A percentile compares a stretch with the other conserved stretches of the same genome.
phyloP scores from a whole-genome alignment of 192 early-diverging fungal genomes.

The Glomus cerebriforme region DNA sequence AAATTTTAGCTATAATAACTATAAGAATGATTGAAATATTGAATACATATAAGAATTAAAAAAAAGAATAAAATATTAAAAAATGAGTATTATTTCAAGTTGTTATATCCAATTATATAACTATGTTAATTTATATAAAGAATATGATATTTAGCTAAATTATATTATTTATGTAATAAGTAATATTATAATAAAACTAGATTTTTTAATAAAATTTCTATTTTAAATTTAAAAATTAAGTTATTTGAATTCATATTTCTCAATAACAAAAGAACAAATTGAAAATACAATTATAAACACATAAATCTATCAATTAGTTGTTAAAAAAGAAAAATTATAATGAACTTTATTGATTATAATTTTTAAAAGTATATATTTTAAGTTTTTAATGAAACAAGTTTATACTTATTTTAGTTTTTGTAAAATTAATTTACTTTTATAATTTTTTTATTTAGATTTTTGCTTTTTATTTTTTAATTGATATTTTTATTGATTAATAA shows the following conservation, averaged over 20 bases:
- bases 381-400: too few relatives aligned
- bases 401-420: too few relatives aligned
- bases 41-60: too few relatives aligned
- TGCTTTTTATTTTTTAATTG: too few relatives aligned
- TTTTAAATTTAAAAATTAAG: slow-evolving; percentile 26
- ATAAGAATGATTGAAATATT: too few relatives aligned
- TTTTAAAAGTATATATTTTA: too few relatives aligned
- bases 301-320: slow-evolving; percentile 31
- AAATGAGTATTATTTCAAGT: slow-evolving; percentile 31
- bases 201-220: slow-evolving; percentile 26
- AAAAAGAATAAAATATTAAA: slow-evolving; percentile 39
- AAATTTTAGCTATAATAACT: too few relatives aligned
- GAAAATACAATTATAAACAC: slow-evolving; percentile 21
- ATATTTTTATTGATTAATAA: too few relatives aligned
- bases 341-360: too few relatives aligned
- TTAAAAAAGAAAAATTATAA: slow-evolving; percentile 21
- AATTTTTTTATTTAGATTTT: too few relatives aligned
- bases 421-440: too few relatives aligned
- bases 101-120: slow-evolving; percentile 31
- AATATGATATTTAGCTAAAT: slow-evolving; percentile 24
- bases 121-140: slow-evolving; percentile 3
- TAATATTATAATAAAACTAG: slow-evolving; percentile 6
- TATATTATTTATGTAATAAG: background rate
- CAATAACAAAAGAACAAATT: slow-evolving; percentile 23
- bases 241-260: slow-evolving; percentile 17